phyloP scores from a whole-genome alignment of 495 filamentous ascomycete genomes.

The Penicillium silybi region DNA sequence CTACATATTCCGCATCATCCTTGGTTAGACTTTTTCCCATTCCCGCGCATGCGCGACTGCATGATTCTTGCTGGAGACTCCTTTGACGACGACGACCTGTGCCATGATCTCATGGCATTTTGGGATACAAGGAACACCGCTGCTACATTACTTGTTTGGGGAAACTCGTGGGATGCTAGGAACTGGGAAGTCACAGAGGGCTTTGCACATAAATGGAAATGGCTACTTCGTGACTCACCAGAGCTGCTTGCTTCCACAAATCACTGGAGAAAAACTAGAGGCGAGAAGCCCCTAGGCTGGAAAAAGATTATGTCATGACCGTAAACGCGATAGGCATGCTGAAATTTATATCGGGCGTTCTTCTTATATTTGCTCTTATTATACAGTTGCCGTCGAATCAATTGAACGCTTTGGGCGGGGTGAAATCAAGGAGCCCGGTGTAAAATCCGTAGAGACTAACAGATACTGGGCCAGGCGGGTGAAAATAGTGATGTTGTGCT shows the following conservation, averaged over 20 bases:
- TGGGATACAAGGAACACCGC: conserved; percentile 14
- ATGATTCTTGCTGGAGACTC: conserved; percentile 19
- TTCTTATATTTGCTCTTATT: no score
- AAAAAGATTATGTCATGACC: neutral
- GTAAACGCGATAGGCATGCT: neutral
- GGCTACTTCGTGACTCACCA: conserved; percentile 35
- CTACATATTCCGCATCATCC: conserved; percentile 22
- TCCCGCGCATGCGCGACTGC: conserved; percentile 25
- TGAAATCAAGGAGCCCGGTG: no score
- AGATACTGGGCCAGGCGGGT: no score
- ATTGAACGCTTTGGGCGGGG: no score
- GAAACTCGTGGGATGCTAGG: conserved; percentile 34
- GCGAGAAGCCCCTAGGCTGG: conserved; percentile 21
- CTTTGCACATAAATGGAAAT: conserved; percentile 41
- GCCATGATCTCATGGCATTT: conserved; percentile 25
- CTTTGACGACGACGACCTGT: conserved; percentile 22
- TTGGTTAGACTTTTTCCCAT: conserved; percentile 34
- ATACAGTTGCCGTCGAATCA: no score
- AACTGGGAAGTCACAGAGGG: conserved; percentile 45
- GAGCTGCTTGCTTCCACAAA: conserved; percentile 40
- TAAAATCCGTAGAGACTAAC: no score
- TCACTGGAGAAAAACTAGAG: conserved; percentile 36
- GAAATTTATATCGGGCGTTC: neutral
- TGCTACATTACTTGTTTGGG: conserved; percentile 40
- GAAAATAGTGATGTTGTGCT: no score